Evolutionary conservation across 805 yeast genomes (phyloP).

Genomic region (Saccharomyces paradoxus): DNA sequence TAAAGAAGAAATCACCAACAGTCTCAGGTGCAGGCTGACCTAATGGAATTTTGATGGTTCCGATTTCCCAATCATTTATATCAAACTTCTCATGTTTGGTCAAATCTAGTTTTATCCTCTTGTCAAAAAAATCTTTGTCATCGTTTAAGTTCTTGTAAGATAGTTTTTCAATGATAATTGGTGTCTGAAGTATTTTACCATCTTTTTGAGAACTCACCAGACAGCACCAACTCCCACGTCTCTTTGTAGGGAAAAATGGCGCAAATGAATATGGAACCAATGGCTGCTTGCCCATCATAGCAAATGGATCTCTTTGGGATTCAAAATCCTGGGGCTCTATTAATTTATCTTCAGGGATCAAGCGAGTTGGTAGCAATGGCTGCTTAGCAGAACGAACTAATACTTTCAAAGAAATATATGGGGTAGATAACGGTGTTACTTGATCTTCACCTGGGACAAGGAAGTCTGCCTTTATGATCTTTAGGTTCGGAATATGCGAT

Average conservation of each 20-base stretch:
- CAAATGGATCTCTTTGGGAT: constrained; percentile 62
- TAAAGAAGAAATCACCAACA: constrained; percentile 57
- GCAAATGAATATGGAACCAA: constrained; percentile 54
- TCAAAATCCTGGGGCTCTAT: constrained; percentile 58
- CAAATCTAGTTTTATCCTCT: constrained; percentile 21
- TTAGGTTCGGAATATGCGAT: constrained; percentile 55
- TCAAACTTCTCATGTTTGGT: constrained; percentile 31
- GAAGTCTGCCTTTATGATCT: constrained; percentile 62
- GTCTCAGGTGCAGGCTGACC: constrained; percentile 71
- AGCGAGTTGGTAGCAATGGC: constrained; percentile 41
- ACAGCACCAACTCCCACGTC: constrained; percentile 53
- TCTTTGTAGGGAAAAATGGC: constrained; percentile 64
- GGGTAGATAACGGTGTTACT: constrained; percentile 63
- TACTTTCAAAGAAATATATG: constrained; percentile 70
- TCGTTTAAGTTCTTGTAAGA: constrained; percentile 24
- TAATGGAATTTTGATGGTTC: constrained; percentile 70
- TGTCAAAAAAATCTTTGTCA: constrained; percentile 18
- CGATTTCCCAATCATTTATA: constrained; percentile 40
- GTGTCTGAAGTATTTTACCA: constrained; percentile 66
- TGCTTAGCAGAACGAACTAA: constrained; percentile 66
- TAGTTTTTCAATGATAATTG: constrained; percentile 28
- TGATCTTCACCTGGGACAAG: constrained; percentile 77
- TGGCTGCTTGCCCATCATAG: constrained; percentile 62
- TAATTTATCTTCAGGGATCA: constrained; percentile 26
- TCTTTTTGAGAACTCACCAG: constrained; percentile 68